These are phyloP conservation scores for Candida oleophila DNA, from an alignment of 805 yeast genomes.

Conservation along the genomic window DNA sequence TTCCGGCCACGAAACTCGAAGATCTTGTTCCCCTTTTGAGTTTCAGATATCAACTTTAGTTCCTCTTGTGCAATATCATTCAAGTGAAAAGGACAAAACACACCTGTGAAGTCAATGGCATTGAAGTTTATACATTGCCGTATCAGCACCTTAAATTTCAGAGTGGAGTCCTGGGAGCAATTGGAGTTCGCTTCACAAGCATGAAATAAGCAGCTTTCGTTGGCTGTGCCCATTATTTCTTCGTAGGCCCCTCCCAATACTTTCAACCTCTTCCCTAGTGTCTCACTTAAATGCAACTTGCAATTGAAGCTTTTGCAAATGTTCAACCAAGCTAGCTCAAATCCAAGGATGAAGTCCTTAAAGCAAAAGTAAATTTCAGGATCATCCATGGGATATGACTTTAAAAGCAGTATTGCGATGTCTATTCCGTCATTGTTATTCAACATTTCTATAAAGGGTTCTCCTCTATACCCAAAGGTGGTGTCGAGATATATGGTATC, in stretches of 20 bases:
- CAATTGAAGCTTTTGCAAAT: constrained; percentile 24
- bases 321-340: constrained; percentile 52
- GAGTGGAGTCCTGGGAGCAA: constrained; percentile 3
- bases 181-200: neutral
- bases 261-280: constrained; percentile 6
- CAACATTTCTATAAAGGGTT: constrained; percentile 47
- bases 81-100: constrained; percentile 24
- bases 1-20: constrained; percentile 19
- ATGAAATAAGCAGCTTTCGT: neutral
- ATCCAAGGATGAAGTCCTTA: constrained; percentile 44
- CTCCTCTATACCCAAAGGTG: constrained; percentile 49
- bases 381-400: constrained; percentile 40
- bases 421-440: constrained; percentile 43
- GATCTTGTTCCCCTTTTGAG: constrained; percentile 21
- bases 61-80: constrained; percentile 10
- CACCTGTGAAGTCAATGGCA: constrained; percentile 30
- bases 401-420: constrained; percentile 30
- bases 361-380: constrained; percentile 41
- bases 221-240: neutral
- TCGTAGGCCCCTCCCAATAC: constrained; percentile 1
- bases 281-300: constrained; percentile 8
- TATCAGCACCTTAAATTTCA: constrained; percentile 20
- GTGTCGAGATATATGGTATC: constrained; percentile 55
- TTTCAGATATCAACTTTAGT: constrained; percentile 13
- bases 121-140: constrained; percentile 39